Evolutionary conservation across 1,284 basidiomycete genomes (phyloP).

Genomic region (Ceratobasidium sp.): DNA sequence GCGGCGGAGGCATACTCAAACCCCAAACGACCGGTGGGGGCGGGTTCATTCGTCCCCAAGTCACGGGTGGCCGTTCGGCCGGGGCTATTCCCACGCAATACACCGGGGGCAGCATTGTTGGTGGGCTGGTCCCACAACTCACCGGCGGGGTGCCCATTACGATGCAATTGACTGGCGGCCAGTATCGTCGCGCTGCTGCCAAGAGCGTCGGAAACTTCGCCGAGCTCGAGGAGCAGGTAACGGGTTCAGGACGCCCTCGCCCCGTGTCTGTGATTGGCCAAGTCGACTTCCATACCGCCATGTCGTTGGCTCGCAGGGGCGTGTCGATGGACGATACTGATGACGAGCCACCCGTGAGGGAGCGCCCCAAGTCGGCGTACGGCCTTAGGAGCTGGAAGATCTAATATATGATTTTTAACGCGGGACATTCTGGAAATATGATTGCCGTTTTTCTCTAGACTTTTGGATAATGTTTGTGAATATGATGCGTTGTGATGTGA

Average conservation of each 20-base stretch:
- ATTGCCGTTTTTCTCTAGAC: background rate
- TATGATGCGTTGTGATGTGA: background rate
- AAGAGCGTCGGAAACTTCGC: slow-evolving; percentile 21
- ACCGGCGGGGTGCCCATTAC: slow-evolving; percentile 76
- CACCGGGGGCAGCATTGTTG: slow-evolving; percentile 50
- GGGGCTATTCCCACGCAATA: slow-evolving; percentile 49
- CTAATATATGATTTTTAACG: background rate
- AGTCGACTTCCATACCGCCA: slow-evolving; percentile 2
- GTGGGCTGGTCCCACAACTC: slow-evolving; percentile 56
- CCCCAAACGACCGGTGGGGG: slow-evolving; percentile 51
- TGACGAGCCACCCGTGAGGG: slow-evolving; percentile 16
- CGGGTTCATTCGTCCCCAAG: slow-evolving; percentile 30
- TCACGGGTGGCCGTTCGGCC: slow-evolving; percentile 21
- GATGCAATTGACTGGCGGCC: slow-evolving; percentile 74
- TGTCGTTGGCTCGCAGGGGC: background rate
- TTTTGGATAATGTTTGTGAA: slow-evolving; percentile 2
- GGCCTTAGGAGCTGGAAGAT: slow-evolving; percentile 55
- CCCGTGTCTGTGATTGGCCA: slow-evolving; percentile 7
- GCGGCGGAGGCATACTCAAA: slow-evolving; percentile 55
- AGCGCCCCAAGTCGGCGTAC: slow-evolving; percentile 66
- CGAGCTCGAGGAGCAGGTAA: slow-evolving; percentile 26
- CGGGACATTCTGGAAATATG: background rate
- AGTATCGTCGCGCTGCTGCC: slow-evolving; percentile 18
- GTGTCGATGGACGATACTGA: slow-evolving; percentile 22
- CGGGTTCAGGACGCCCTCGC: slow-evolving; percentile 25